Percentiles rank a stretch among this genome's conserved stretches.
Evolutionary conservation across 192 early-diverging fungal species (phyloP).

Genomic region (Thoreauomyces humboldtii): DNA sequence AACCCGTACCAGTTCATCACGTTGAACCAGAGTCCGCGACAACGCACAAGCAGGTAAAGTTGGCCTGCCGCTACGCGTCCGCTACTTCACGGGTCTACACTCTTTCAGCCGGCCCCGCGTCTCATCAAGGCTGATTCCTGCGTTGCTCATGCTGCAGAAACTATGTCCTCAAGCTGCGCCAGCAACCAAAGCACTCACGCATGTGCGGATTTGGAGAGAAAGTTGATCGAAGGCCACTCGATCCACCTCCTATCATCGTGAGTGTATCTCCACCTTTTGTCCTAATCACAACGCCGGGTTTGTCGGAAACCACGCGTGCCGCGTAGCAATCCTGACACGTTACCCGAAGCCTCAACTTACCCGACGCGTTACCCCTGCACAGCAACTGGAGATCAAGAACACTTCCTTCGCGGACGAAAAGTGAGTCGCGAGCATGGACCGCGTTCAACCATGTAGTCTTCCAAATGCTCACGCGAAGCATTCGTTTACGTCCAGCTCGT

Average conservation of each 20-base stretch:
- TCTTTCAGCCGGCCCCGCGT: no score
- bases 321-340: no score
- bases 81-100: no score
- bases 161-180: constrained; percentile 62
- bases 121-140: no score
- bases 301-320: no score
- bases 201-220: constrained; percentile 94
- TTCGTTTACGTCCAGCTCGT: no score
- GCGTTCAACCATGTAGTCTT: no score
- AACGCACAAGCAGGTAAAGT: constrained; percentile 25
- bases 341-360: no score
- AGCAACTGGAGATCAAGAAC: constrained; percentile 33
- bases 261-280: constrained; percentile 5
- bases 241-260: constrained; percentile 73
- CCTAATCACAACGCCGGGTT: no score
- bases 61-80: no score
- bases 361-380: neutral
- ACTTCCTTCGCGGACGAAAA: constrained; percentile 15
- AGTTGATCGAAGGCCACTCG: constrained; percentile 75
- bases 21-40: constrained; percentile 22
- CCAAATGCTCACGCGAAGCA: no score
- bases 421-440: no score
- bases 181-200: constrained; percentile 87
- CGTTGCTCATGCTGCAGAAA: constrained; percentile 7
- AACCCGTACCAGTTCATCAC: constrained; percentile 33